These are phyloP conservation scores for Amaranthus cruentus DNA, from an alignment of 148 eudicot species.

Conservation along the genomic window DNA sequence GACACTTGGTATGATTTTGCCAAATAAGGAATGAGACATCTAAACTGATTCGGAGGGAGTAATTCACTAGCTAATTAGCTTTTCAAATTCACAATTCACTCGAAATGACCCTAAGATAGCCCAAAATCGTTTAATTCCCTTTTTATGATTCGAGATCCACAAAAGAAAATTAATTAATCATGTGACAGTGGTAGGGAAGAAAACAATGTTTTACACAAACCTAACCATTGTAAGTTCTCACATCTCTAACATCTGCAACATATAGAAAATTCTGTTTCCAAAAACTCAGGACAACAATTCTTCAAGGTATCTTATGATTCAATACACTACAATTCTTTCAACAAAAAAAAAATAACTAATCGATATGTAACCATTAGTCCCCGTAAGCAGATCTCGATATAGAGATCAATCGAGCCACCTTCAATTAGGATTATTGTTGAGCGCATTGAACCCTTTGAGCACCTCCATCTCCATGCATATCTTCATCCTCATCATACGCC, in stretches of 20 bases:
- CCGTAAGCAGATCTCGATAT: not conserved
- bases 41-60: no score
- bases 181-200: not conserved
- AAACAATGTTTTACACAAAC: conserved; percentile 8
- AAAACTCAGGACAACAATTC: conserved; percentile 2
- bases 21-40: no score
- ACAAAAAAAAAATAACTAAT: not conserved
- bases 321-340: conserved; percentile 3
- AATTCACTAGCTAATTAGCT: no score
- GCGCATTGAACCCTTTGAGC: conserved; percentile 78
- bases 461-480: conserved; percentile 37
- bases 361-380: not conserved
- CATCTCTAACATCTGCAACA: not conserved
- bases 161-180: no score
- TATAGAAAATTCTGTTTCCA: conserved; percentile 3
- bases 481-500: conserved; percentile 67
- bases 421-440: conserved; percentile 43
- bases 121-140: no score
- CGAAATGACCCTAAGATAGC: no score
- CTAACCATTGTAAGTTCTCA: not conserved
- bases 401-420: not conserved
- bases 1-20: no score
- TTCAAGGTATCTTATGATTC: conserved; percentile 8
- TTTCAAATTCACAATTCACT: no score
- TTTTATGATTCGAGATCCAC: no score